Conservation (phyloP, 805 yeast species). For the Starmera quercuum region DNA sequence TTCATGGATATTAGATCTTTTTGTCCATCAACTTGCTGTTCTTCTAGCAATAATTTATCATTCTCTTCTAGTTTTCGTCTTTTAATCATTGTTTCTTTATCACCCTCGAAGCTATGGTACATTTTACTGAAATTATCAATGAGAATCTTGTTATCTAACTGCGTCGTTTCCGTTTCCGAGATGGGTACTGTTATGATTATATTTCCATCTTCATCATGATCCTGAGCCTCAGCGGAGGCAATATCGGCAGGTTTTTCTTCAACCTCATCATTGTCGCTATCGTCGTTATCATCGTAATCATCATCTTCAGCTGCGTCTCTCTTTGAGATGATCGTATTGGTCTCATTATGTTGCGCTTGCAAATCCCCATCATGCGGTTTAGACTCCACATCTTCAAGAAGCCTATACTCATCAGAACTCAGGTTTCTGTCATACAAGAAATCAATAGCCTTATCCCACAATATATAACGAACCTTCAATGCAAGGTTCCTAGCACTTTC, state of each 20-base stretch:
- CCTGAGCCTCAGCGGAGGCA: conserved; percentile 4
- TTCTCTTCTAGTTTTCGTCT: conserved; percentile 73
- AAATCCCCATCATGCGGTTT: conserved; percentile 2
- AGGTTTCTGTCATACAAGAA: conserved; percentile 22
- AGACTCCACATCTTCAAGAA: conserved; percentile 3
- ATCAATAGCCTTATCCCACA: conserved; percentile 68
- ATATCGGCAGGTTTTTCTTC: conserved; percentile 9
- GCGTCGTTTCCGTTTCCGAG: conserved; percentile 24
- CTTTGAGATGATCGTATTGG: conserved; percentile 12
- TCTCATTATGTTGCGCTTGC: conserved; percentile 2
- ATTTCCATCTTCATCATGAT: conserved; percentile 15
- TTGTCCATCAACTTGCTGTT: conserved; percentile 11
- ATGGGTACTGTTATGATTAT: conserved; percentile 25
- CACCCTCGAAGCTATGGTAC: conserved; percentile 72
- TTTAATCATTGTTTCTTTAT: conserved; percentile 64
- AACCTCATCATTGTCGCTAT: conserved; percentile 7
- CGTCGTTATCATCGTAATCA: conserved; percentile 19
- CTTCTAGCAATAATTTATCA: conserved; percentile 49
- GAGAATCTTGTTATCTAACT: conserved; percentile 24
- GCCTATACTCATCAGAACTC: conserved; percentile 10
- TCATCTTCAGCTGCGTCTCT: conserved; percentile 28
- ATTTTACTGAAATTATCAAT: conserved; percentile 64
- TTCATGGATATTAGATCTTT: conserved; percentile 29
- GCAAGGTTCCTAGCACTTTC: conserved; percentile 49
- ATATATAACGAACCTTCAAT: conserved; percentile 54